Conservation (phyloP, 768 basidiomycete species). For the Rhodotorula diobovata region DNA sequence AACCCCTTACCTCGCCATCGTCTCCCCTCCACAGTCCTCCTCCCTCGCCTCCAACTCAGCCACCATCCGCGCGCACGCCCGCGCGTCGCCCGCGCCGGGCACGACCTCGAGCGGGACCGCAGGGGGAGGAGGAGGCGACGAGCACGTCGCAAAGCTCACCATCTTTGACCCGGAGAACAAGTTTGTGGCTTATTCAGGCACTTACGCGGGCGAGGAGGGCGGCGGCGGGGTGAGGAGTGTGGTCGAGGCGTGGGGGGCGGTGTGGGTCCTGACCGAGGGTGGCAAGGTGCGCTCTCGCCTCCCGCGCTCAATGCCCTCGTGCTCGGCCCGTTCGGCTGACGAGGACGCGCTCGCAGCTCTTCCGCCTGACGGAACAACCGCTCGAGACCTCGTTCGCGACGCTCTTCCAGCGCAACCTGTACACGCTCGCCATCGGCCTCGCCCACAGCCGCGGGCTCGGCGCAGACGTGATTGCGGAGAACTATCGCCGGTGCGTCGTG, state of each 20-base stretch:
- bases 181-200: slow-evolving; percentile 74
- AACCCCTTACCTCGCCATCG: slow-evolving; percentile 68
- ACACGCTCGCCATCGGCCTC: slow-evolving; percentile 70
- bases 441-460: slow-evolving; percentile 75
- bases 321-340: neutral
- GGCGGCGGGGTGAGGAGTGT: slow-evolving; percentile 67
- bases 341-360: slow-evolving; percentile 37
- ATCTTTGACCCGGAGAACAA: slow-evolving; percentile 91
- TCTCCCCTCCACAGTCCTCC: slow-evolving; percentile 76
- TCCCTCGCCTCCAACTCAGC: slow-evolving; percentile 63
- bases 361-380: slow-evolving; percentile 30
- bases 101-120: slow-evolving; percentile 45
- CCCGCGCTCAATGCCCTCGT: neutral
- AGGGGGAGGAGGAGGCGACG: slow-evolving; percentile 52
- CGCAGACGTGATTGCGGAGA: slow-evolving; percentile 71
- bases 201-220: slow-evolving; percentile 58
- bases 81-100: neutral
- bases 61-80: slow-evolving; percentile 64
- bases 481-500: slow-evolving; percentile 55
- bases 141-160: slow-evolving; percentile 52
- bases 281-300: slow-evolving; percentile 58
- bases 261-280: slow-evolving; percentile 73
- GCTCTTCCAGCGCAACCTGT: slow-evolving; percentile 48
- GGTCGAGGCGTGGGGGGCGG: slow-evolving; percentile 71
- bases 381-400: slow-evolving; percentile 26